Evolutionary conservation across 805 yeast genomes (phyloP).

Genomic region (Yarrowia osloensis): DNA sequence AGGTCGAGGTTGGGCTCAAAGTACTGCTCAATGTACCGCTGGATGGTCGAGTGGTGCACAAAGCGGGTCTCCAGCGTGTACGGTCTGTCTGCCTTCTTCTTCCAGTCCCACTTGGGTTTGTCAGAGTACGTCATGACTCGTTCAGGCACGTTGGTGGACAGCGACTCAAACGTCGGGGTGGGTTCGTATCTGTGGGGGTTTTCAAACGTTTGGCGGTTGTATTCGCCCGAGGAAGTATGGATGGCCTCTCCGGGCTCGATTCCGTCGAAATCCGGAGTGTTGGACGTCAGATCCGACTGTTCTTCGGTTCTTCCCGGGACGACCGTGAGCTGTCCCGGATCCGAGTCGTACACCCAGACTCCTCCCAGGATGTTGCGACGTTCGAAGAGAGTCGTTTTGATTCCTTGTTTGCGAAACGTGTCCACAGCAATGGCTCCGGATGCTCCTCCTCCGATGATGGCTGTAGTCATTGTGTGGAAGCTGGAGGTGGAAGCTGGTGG

Average conservation of each 20-base stretch:
- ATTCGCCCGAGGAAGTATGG: not conserved
- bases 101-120: conserved; percentile 7
- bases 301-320: conserved; percentile 4
- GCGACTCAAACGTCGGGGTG: conserved; percentile 3
- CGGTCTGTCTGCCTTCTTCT: not conserved
- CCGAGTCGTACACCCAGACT: conserved; percentile 1
- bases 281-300: not conserved
- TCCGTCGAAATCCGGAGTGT: not conserved
- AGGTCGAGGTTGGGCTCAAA: conserved; percentile 2
- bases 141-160: conserved; percentile 3
- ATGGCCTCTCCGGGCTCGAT: not conserved
- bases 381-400: not conserved
- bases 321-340: not conserved
- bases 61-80: not conserved
- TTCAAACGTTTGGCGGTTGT: conserved; percentile 7
- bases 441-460: conserved; percentile 19
- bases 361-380: conserved; percentile 10
- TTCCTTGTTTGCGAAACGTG: not conserved
- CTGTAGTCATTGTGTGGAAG: not conserved
- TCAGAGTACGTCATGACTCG: conserved; percentile 23
- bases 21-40: conserved; percentile 9
- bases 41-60: conserved; percentile 7
- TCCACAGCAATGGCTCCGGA: not conserved
- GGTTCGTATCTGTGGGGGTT: conserved; percentile 8
- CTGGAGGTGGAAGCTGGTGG: not conserved